A percentile compares a stretch with the other conserved stretches of the same genome.
Conservation (phyloP, 306 rosid genomes). For the Corylus americana region DNA sequence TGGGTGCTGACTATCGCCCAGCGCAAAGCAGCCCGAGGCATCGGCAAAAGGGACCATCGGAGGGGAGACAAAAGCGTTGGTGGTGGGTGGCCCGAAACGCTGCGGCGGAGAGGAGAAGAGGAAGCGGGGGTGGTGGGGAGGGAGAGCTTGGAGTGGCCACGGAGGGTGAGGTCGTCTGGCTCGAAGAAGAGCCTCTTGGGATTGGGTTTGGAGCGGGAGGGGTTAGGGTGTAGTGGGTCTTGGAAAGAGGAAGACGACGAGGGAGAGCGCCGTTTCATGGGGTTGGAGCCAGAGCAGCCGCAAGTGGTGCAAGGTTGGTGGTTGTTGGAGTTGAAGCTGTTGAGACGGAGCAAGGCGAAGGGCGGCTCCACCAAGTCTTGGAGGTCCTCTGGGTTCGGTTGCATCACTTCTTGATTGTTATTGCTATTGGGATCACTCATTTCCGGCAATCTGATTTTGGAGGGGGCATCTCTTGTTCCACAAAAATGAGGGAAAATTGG, state of each 20-base stretch:
- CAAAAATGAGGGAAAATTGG: too few relatives aligned
- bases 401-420: too few relatives aligned
- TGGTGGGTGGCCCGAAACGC: slow-evolving; percentile 21
- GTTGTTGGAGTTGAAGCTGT: too few relatives aligned
- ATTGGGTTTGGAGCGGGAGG: slow-evolving; percentile 5
- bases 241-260: slow-evolving; percentile 11
- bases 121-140: slow-evolving; percentile 1
- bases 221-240: not conserved
- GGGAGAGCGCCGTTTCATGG: slow-evolving; percentile 35
- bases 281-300: slow-evolving; percentile 1
- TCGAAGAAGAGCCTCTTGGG: slow-evolving; percentile 34
- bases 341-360: too few relatives aligned
- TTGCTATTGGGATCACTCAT: too few relatives aligned
- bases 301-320: slow-evolving; percentile 14
- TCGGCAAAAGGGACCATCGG: not conserved
- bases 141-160: slow-evolving; percentile 14
- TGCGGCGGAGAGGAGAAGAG: slow-evolving; percentile 27
- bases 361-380: too few relatives aligned
- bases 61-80: not conserved
- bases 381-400: too few relatives aligned
- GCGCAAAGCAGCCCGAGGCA: too few relatives aligned
- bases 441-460: too few relatives aligned
- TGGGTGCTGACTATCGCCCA: too few relatives aligned
- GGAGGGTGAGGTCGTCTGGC: slow-evolving; percentile 7
- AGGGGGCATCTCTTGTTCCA: too few relatives aligned